These are phyloP conservation scores for Paraleonurus japonicus DNA, from an alignment of 257 asterid species.

Conservation along the genomic window DNA sequence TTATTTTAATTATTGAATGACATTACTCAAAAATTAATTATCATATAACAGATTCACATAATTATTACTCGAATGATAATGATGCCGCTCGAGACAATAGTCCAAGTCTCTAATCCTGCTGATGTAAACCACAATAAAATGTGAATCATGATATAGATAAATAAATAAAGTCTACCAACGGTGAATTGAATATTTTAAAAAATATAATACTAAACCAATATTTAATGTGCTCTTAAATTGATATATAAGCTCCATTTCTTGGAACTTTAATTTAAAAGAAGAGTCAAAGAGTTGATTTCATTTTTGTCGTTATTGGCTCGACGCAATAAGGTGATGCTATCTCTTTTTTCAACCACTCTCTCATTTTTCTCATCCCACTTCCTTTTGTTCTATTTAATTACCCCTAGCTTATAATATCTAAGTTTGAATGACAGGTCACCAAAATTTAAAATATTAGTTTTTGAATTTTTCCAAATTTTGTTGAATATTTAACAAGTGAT, in stretches of 20 bases:
- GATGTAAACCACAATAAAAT: too few relatives aligned
- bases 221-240: background rate
- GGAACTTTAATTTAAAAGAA: background rate
- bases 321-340: background rate
- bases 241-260: background rate
- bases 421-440: background rate
- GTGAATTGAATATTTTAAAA: too few relatives aligned
- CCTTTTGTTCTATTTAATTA: background rate
- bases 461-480: background rate
- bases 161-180: too few relatives aligned
- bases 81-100: background rate
- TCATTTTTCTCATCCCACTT: background rate
- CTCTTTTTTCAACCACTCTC: background rate
- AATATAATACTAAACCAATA: background rate
- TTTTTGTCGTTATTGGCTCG: background rate
- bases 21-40: too few relatives aligned
- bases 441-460: background rate
- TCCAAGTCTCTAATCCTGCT: background rate
- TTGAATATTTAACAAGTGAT: background rate
- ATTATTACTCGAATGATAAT: too few relatives aligned
- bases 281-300: background rate
- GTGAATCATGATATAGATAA: too few relatives aligned
- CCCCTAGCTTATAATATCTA: background rate
- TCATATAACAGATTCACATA: too few relatives aligned
- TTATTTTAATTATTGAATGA: too few relatives aligned